phyloP scores from a whole-genome alignment of 495 filamentous ascomycete species.

The Aspergillus cavernicola region DNA sequence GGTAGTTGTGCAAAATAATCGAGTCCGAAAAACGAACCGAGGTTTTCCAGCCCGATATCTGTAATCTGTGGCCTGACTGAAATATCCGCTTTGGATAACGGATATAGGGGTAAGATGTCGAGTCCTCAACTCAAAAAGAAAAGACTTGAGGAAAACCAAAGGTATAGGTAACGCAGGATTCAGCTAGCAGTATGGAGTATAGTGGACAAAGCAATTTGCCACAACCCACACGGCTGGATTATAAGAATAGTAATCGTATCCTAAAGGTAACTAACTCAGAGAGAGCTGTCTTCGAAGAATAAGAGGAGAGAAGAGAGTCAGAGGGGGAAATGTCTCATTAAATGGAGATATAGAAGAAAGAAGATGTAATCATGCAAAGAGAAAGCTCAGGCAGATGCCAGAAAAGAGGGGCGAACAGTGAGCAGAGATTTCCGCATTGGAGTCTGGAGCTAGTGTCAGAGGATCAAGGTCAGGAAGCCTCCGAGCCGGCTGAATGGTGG shows the following conservation, averaged over 20 bases:
- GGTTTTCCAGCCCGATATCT: not conserved
- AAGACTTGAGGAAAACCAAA: not conserved
- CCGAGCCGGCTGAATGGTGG: conserved; percentile 1
- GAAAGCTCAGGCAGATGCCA: too few relatives aligned
- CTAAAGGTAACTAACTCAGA: too few relatives aligned
- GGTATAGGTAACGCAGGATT: not conserved
- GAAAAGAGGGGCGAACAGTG: conserved; percentile 12
- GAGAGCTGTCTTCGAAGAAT: not conserved
- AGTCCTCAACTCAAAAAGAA: not conserved
- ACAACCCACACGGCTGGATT: not conserved
- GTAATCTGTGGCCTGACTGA: not conserved
- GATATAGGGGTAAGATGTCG: not conserved
- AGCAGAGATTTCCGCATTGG: conserved; percentile 27
- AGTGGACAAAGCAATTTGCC: conserved; percentile 4
- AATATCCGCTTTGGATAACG: not conserved
- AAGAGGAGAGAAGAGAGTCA: conserved; percentile 1
- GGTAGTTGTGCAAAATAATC: not conserved
- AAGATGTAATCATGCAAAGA: conserved; percentile 5
- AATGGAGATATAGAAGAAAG: conserved; percentile 2
- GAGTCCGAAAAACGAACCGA: not conserved
- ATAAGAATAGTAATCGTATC: conserved; percentile 7
- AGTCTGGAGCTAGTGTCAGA: not conserved
- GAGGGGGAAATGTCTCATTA: conserved; percentile 3
- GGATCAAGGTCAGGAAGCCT: not conserved
- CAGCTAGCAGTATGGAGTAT: not conserved